A percentile compares a stretch with the other conserved stretches of the same genome.
Evolutionary conservation across 2,329 filamentous ascomycete genomes (phyloP).

Genomic region (Blastomyces silverae): DNA sequence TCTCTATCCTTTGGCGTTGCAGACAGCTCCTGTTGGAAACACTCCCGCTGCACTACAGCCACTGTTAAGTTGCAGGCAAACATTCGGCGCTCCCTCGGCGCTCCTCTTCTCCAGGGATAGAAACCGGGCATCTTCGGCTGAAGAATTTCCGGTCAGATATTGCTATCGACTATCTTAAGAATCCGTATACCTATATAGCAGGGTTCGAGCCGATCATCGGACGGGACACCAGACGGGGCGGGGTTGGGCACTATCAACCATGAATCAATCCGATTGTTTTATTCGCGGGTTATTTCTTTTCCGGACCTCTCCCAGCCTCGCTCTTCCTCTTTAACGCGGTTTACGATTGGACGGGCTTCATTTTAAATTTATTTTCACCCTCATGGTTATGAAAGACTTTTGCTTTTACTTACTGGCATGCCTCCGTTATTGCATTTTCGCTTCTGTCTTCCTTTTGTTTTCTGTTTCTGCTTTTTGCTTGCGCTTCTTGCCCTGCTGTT

Average conservation of each 20-base stretch:
- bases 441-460: neutral
- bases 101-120: slow-evolving; percentile 2
- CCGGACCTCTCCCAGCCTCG: neutral
- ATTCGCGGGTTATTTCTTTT: neutral
- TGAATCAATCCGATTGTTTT: neutral
- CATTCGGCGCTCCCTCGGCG: neutral
- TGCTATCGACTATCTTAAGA: neutral
- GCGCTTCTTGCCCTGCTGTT: neutral
- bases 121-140: slow-evolving; percentile 4
- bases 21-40: neutral
- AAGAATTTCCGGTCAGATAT: slow-evolving; percentile 8
- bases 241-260: neutral
- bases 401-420: neutral
- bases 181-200: neutral
- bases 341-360: slow-evolving; percentile 9
- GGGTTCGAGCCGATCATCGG: neutral
- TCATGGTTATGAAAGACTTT: slow-evolving; percentile 1
- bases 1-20: slow-evolving; percentile 10
- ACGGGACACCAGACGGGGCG: neutral
- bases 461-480: neutral
- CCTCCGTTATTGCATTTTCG: neutral
- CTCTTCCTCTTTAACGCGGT: slow-evolving; percentile 9
- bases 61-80: neutral
- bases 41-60: neutral
- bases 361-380: slow-evolving; percentile 2